Percentiles rank a stretch among this genome's conserved stretches.
Conservation (phyloP, 2,329 filamentous ascomycete genomes). For the Ampelomyces quisqualis region DNA sequence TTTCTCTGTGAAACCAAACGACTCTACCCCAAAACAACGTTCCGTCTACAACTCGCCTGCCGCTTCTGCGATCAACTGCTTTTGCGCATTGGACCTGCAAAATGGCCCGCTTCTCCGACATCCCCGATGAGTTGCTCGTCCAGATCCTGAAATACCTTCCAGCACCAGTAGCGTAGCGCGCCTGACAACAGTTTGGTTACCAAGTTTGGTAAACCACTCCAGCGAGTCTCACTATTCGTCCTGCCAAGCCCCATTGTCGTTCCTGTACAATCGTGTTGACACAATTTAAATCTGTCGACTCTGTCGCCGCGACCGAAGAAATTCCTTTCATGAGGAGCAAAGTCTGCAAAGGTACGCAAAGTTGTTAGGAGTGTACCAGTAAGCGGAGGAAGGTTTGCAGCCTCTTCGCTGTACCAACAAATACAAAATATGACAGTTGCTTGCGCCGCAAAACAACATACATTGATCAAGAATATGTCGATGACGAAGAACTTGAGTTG, state of each 20-base stretch:
- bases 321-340: too few species aligned
- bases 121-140: neutral
- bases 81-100: neutral
- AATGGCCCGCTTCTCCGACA: neutral
- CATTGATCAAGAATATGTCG: constrained; percentile 22
- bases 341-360: constrained; percentile 43
- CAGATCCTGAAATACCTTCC: neutral
- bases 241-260: neutral
- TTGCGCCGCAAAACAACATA: constrained; percentile 17
- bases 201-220: too few species aligned
- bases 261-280: neutral
- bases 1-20: too few species aligned
- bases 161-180: too few species aligned
- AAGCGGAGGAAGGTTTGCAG: constrained; percentile 33
- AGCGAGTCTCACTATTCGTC: neutral
- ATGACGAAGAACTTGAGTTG: constrained; percentile 7
- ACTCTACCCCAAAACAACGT: neutral
- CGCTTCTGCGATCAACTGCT: neutral
- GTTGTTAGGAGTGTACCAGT: constrained; percentile 46
- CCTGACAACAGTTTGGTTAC: too few species aligned
- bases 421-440: constrained; percentile 19
- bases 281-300: neutral
- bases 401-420: constrained; percentile 8
- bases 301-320: constrained; percentile 14
- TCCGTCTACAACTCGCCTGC: neutral